A percentile compares a stretch with the other conserved stretches of the same genome.
Evolutionary conservation across 306 rosid genomes (phyloP).

Genomic region (Lotus japonicus): DNA sequence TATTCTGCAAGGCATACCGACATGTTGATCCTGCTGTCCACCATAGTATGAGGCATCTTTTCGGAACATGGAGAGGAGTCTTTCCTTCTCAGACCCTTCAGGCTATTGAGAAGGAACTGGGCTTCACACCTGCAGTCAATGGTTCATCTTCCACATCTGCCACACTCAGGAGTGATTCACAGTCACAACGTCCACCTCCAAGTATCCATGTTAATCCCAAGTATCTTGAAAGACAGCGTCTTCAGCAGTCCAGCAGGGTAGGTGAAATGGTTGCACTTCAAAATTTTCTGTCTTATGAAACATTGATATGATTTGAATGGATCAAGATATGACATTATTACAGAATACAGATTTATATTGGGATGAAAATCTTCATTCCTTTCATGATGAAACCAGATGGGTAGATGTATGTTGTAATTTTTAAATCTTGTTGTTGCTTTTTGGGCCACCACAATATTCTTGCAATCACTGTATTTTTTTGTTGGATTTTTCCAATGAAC

Average conservation of each 20-base stretch:
- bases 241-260: slow-evolving; percentile 78
- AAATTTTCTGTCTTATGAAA: background rate
- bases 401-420: background rate
- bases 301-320: background rate
- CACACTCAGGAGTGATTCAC: slow-evolving; percentile 54
- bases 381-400: background rate
- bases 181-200: slow-evolving; percentile 66
- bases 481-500: background rate
- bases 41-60: slow-evolving; percentile 82
- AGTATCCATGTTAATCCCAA: slow-evolving; percentile 94
- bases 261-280: slow-evolving; percentile 24
- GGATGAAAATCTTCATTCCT: background rate
- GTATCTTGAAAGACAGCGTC: slow-evolving; percentile 83
- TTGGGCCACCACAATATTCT: background rate
- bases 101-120: slow-evolving; percentile 75
- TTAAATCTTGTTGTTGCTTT: background rate
- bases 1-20: slow-evolving; percentile 83
- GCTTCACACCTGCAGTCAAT: slow-evolving; percentile 47
- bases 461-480: background rate
- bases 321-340: background rate
- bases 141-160: slow-evolving; percentile 49
- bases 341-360: background rate
- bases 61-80: slow-evolving; percentile 96
- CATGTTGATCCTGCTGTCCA: slow-evolving; percentile 71
- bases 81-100: slow-evolving; percentile 80